Evolutionary conservation across 306 rosid genomes (phyloP).

Genomic region (Fragaria nilgerrensis): DNA sequence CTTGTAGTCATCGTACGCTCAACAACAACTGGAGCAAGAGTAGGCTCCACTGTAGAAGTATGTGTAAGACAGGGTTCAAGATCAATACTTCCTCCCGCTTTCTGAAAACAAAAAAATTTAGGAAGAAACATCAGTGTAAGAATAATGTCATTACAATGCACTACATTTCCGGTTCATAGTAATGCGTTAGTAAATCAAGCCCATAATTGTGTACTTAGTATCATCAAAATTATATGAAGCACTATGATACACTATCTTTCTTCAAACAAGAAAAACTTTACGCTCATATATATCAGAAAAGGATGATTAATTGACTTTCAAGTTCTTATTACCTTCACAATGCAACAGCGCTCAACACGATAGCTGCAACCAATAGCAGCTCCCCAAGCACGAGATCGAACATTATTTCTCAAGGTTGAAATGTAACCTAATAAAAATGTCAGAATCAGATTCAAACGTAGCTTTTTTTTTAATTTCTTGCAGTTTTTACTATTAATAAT

Average conservation of each 20-base stretch:
- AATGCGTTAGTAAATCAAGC: slow-evolving; percentile 3
- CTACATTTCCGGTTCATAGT: neutral
- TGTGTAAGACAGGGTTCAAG: slow-evolving; percentile 94
- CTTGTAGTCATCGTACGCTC: slow-evolving; percentile 96
- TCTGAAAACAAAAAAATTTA: slow-evolving; percentile 50
- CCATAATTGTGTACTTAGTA: slow-evolving; percentile 16
- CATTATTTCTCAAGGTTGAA: slow-evolving; percentile 87
- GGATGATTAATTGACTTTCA: slow-evolving; percentile 16
- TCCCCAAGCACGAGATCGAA: slow-evolving; percentile 99
- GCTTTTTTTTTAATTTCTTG: neutral
- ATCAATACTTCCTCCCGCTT: slow-evolving; percentile 90
- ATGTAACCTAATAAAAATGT: slow-evolving; percentile 62
- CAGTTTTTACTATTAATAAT: neutral
- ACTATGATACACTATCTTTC: slow-evolving; percentile 15
- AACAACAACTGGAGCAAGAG: slow-evolving; percentile 88
- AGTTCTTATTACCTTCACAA: slow-evolving; percentile 65
- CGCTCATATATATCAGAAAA: neutral
- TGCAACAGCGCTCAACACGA: slow-evolving; percentile 87
- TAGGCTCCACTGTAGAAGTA: slow-evolving; percentile 91
- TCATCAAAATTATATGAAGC: slow-evolving; percentile 13
- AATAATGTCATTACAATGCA: slow-evolving; percentile 20
- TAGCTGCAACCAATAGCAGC: slow-evolving; percentile 98
- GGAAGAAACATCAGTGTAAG: slow-evolving; percentile 23
- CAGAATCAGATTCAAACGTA: slow-evolving; percentile 23
- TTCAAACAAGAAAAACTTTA: neutral